These are phyloP conservation scores for Penicillium sp. DNA, from an alignment of 2,329 filamentous ascomycete genomes.

Conservation along the genomic window DNA sequence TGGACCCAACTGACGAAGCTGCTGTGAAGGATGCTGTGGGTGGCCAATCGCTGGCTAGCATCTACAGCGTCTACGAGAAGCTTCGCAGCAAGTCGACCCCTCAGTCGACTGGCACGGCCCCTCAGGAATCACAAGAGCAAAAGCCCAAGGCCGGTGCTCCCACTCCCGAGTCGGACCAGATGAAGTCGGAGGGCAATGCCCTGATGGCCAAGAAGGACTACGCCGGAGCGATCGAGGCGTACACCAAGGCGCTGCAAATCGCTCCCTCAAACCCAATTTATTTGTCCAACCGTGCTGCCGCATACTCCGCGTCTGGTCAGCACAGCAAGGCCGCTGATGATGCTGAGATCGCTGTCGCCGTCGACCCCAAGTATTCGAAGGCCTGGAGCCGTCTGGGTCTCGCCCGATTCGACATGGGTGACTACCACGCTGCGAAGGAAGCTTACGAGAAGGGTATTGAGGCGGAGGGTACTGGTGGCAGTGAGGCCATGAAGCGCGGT, in stretches of 20 bases:
- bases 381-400: conserved; percentile 92
- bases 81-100: conserved; percentile 61
- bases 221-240: conserved; percentile 70
- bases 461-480: conserved; percentile 86
- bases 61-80: conserved; percentile 96
- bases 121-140: conserved; percentile 34
- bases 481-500: conserved; percentile 95
- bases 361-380: conserved; percentile 93
- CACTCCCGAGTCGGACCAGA: conserved; percentile 69
- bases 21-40: conserved; percentile 73
- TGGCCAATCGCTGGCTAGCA: conserved; percentile 77
- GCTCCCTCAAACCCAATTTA: conserved; percentile 88
- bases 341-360: conserved; percentile 79
- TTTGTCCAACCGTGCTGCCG: conserved; percentile 93
- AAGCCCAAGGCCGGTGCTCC: conserved; percentile 32
- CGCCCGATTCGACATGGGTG: conserved; percentile 83
- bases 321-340: conserved; percentile 80
- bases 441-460: conserved; percentile 91
- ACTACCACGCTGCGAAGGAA: conserved; percentile 87
- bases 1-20: conserved; percentile 71
- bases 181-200: conserved; percentile 88
- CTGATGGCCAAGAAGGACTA: conserved; percentile 96
- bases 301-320: conserved; percentile 76
- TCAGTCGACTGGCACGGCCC: conserved; percentile 40
- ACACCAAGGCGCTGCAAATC: conserved; percentile 77